Evolutionary conservation across 192 early-diverging fungal species (phyloP), one percentile per base, ranked within the genome.

Genomic region (Entomortierella beljakovae): DNA sequence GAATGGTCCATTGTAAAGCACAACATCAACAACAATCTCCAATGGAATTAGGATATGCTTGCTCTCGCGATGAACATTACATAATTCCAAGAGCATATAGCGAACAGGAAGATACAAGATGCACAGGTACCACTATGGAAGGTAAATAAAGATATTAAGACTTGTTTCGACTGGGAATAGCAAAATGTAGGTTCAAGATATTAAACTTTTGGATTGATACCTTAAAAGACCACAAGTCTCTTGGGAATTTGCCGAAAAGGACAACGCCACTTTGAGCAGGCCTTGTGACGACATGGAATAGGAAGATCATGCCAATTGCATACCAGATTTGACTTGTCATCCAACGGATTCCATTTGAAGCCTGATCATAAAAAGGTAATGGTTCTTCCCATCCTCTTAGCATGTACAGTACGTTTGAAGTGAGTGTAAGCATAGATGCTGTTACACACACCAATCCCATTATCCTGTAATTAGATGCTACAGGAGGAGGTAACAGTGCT

Each of bases 311-410:
- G 18, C 75, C 75, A 28, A 79, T 79, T 16, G 75, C 75, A 42
- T 79, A 79, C 75, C 75, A 79, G 37, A 79, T 64, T 33, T 79
- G 75, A 23, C 75, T 79, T 3, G 75, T 79, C 75, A 79, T 60
- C 75, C 75, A 79, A 6, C 75, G 66, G 46, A 79, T 70, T 2
- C 61, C 62, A 20, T 64, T 70, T 18, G 67, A 70, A 15, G 75
- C 62, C 75, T 68, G 70, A 42, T 79, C 75, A 16, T 79, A 79
- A 37, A 79, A 79, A 10, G 67, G 67, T 22, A 63, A 33, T 1
- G 75, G 75, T n/a, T 79, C 67, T 33, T 79, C 61, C 75, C 75
- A 79, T 43, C 75, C 75, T 37, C 75, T 54, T 25, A 79, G 67
- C 75, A 79, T 79, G 40, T 79, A 79, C 31, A 79, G 29, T 10